Evolutionary conservation across 1,284 basidiomycete species (phyloP), one percentile per base, ranked within the genome.

Genomic region (Ustilago crameri): DNA sequence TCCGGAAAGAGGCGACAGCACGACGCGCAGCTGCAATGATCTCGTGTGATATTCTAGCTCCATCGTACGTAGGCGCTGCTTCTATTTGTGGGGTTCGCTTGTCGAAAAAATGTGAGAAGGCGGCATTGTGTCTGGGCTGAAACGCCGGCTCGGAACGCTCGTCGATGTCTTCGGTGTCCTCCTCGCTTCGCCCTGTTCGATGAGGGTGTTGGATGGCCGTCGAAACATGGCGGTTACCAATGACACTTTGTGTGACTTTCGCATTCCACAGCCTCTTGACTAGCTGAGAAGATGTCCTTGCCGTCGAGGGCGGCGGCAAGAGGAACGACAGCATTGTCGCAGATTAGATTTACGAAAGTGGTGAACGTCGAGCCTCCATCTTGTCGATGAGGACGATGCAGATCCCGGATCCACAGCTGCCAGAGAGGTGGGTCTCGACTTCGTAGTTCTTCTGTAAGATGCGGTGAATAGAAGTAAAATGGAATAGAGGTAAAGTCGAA

Each of bases 61-160:
- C 51, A 18, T n/a, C 32, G 1, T 26, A 27, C 7, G 24, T 7
- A 12, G 26, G 5, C 4, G 20, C 17, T 14, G 10, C 12, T 4
- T 9, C 9, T 1, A 37, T 5, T 1, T 18, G 18, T 3, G 52
- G 34, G 5, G 27, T 24, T 18, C 45, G 49, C 37, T 49, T 44
- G 34, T 70, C 61, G 51, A 70, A 70, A 34, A 70, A 70, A 27
- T 48, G 61, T n/a, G 57, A 61, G 23, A 65, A 60, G 24, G 49
- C 40, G 9, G 32, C 23, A 5, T 37, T 15, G 14, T 46, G 32
- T 18, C 4, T 18, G 3, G 27, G 12, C 26, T 3, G 26, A 18
- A 35, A 10, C 3, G 22, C 4, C 17, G 12, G 1, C 17, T 15
- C 14, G 32, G 26, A 30, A 2, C 9, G 18, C 41, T 20, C 14